Base-by-base conservation (phyloP, 352 stramenopile genomes). In the Pythium pyrilobum region DNA sequence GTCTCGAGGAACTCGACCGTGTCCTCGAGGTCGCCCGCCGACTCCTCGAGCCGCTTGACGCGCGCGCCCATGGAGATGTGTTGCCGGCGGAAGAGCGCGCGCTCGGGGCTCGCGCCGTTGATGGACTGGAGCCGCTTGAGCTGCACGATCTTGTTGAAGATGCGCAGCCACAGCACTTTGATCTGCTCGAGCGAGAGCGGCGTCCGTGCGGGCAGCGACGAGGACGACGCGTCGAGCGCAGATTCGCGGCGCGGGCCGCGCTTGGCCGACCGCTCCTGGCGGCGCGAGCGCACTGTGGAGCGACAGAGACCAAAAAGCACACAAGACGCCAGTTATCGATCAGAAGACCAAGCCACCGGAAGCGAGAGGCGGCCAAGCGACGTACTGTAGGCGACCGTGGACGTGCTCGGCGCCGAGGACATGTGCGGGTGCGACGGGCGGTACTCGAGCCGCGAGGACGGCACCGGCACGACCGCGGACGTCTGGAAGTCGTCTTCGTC, bases 41-140 rank as follows among this genome's bases (percentile, higher is more conserved):
- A 73, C 51, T 87, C 76, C 52, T 89, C 79, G 0, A 89, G 64
- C 4, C 76, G 63, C 46, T 72, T 72, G 3, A 89, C 71, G 3
- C 76, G 76, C 10, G 72, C 67, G 2, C 79, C 79, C 56, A 89
- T 82, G 4, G 79, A 87, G 10, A 81, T 68, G 49, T 85, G 78
- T 28, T 85, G 60, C 37, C 71, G 75, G 11, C 71, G 74, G 54
- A 86, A 86, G 0, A 87, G 52, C 8, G 70, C 63, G 50, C 67
- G 69, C 25, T 87, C 76, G 12, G 71, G 57, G 24, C 65, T 82
- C 10, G 71, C 48, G 23, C 73, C 76, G 20, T 76, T 77, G 38
- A 87, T 62, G 29, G 72, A 66, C 25, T 83, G 72, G 20, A 89
- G 52, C 1, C 78, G 73, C 42, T 71, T 57, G 41, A 89, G 36